Base-by-base conservation (phyloP, 2,329 filamentous ascomycete species). In the Zarea fungicola region DNA sequence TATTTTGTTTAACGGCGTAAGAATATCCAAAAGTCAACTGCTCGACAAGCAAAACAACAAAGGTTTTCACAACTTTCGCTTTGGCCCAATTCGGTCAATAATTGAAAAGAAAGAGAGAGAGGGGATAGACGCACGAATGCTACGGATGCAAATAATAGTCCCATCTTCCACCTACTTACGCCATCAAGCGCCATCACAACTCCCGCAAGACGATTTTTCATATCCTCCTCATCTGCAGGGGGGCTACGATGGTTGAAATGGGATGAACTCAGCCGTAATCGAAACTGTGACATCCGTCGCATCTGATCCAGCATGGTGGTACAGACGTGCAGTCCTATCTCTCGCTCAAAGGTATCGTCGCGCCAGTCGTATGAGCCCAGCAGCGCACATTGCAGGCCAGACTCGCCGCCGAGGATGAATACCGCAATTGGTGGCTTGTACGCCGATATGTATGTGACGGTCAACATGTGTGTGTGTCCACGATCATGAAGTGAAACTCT, bases 361-460 rank as follows among this genome's bases (percentile, higher is more conserved):
- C 61, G 64, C 65, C 65, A 69, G 52, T 75, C 69, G 47, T 74
- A 75, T 0, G 68, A 73, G 53, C 71, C 74, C 14, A 70, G 58
- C 5, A 75, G 55, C 3, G 68, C 68, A 7, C 73, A 62, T 49
- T 73, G 70, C 67, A 73, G 70, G 2, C 71, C 71, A 5, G 68
- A 69, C 51, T 74, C 73, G 1, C 57, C 56, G 7, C 68, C 72
- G n/a, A 64, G 67, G n/a, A 73, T 53, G 8, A 76, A 55, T 45
- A 73, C 63, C 28, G 64, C 67, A 2, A 68, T 60, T 0, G 73
- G 73, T 2, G 57, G 59, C 3, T 23, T 26, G 14, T 23, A 14
- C 7, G 48, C 19, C 2, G 41, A 50, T 52, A 74, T 72, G 6
- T 71, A 55, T 0, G 65, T 72, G 2, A 67, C 67, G 5, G 69